phyloP scores from a whole-genome alignment of 257 asterid genomes.

The Verbena officinalis region DNA sequence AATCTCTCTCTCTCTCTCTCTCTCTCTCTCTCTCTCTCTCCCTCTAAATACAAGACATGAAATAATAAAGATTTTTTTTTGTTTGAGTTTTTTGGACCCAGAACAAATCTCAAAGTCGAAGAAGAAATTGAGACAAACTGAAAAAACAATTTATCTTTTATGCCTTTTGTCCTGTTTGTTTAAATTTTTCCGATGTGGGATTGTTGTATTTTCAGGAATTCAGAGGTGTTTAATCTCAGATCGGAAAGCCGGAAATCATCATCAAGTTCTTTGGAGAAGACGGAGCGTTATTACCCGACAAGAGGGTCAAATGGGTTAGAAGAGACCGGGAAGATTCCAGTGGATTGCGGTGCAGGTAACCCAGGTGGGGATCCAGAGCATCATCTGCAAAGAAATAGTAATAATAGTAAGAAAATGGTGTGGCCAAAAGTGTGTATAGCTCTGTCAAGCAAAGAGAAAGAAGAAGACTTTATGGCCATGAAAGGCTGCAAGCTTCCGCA shows the following conservation, averaged over 20 bases:
- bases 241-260: too few species aligned
- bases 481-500: constrained; percentile 54
- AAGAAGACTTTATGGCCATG: constrained; percentile 51
- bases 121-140: too few species aligned
- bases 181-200: not conserved
- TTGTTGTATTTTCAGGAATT: constrained; percentile 9
- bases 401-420: not conserved
- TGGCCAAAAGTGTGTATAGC: constrained; percentile 18
- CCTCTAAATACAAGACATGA: too few species aligned
- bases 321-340: constrained; percentile 4
- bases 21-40: too few species aligned
- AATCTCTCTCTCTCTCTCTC: too few species aligned
- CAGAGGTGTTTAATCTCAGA: not conserved
- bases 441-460: constrained; percentile 45
- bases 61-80: too few species aligned
- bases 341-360: constrained; percentile 14
- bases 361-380: constrained; percentile 14
- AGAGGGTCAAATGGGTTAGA: not conserved
- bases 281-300: too few species aligned
- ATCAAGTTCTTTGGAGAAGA: too few species aligned
- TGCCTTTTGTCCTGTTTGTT: too few species aligned
- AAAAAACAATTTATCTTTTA: too few species aligned
- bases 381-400: not conserved
- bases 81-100: too few species aligned
- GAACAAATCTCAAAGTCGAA: not conserved